Conservation (phyloP, 208 protist genomes). For the Herpetomonas muscarum region DNA sequence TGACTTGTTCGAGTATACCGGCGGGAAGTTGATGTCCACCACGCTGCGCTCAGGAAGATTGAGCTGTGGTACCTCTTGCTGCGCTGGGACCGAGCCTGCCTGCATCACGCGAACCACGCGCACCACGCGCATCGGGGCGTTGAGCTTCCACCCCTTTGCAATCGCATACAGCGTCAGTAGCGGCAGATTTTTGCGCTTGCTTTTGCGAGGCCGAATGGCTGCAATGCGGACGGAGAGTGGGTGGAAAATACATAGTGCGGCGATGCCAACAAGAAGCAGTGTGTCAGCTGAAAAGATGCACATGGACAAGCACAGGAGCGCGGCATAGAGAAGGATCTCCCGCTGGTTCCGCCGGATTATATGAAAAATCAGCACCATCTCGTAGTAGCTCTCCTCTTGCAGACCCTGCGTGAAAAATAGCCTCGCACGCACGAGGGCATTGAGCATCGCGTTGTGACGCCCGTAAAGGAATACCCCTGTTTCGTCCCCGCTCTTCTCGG, state of each 20-base stretch:
- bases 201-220: constrained; percentile 16
- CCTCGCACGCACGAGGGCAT: constrained; percentile 63
- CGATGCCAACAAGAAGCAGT: constrained; percentile 25
- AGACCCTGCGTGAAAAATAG: constrained; percentile 79
- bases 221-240: constrained; percentile 44
- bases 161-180: not conserved
- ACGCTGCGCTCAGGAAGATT: too few species aligned
- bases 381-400: constrained; percentile 76
- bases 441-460: constrained; percentile 55
- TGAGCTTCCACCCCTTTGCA: not conserved
- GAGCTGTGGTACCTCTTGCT: not conserved
- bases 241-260: constrained; percentile 43
- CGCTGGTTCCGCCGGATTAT: constrained; percentile 28
- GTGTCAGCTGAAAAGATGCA: constrained; percentile 48
- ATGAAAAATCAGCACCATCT: constrained; percentile 62
- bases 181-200: constrained; percentile 1
- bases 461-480: constrained; percentile 66
- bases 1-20: not conserved
- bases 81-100: constrained; percentile 13
- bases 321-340: constrained; percentile 16
- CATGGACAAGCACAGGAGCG: constrained; percentile 17
- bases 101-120: constrained; percentile 21
- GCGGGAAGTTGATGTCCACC: not conserved
- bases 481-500: constrained; percentile 1
- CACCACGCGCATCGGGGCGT: constrained; percentile 7